These are phyloP conservation scores for Rhizoclosmatium globosum DNA, from an alignment of 192 early-diverging fungal species.

Conservation along the genomic window DNA sequence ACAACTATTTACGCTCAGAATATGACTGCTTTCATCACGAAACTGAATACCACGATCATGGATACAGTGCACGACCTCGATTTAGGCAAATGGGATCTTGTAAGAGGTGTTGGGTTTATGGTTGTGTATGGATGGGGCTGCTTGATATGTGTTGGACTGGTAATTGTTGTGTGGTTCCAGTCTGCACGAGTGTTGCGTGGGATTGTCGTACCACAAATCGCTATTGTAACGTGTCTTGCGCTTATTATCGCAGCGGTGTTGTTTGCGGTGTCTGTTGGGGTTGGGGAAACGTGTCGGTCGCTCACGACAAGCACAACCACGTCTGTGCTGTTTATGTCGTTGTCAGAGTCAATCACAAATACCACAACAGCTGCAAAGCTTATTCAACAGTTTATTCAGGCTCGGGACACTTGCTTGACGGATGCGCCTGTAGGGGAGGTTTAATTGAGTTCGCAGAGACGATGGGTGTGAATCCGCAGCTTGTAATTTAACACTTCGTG, in stretches of 20 bases:
- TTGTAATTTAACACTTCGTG: background rate
- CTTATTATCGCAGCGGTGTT: background rate
- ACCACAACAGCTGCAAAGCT: background rate
- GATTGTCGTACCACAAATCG: slow-evolving; percentile 6
- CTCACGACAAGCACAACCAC: background rate
- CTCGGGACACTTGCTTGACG: slow-evolving; percentile 7
- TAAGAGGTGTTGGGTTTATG: background rate
- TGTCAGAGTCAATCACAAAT: background rate
- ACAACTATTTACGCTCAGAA: background rate
- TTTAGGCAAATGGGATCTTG: background rate
- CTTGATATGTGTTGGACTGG: background rate
- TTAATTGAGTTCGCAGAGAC: background rate
- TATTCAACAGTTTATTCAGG: slow-evolving; percentile 17
- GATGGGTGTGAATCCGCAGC: background rate
- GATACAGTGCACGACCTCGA: background rate
- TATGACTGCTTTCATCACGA: background rate
- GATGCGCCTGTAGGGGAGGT: background rate
- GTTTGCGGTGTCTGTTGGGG: background rate
- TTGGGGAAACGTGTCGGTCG: slow-evolving; percentile 7
- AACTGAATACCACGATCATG: background rate
- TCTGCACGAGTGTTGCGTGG: background rate
- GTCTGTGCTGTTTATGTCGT: background rate
- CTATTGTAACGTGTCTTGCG: slow-evolving; percentile 8
- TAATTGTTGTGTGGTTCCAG: background rate
- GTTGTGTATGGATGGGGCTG: background rate